These are phyloP conservation scores for Vaccinium darrowii DNA, from an alignment of 148 eudicot genomes.

Conservation along the genomic window DNA sequence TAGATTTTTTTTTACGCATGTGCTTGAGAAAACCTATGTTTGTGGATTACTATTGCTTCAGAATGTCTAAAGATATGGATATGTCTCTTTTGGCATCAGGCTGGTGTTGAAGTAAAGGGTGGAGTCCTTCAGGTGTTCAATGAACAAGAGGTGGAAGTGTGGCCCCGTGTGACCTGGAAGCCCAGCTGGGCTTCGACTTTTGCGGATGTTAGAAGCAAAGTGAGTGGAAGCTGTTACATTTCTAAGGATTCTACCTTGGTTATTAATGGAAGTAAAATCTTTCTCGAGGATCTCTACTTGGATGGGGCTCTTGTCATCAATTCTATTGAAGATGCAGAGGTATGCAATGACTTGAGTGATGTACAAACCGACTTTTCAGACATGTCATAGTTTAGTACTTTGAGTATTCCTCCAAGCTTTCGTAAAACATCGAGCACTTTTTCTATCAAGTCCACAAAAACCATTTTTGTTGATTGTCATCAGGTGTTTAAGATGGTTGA, in stretches of 20 bases:
- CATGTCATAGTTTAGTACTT: background rate
- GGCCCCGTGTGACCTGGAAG: slow-evolving; percentile 91
- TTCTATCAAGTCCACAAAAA: background rate
- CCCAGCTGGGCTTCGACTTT: slow-evolving; percentile 88
- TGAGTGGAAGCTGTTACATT: slow-evolving; percentile 53
- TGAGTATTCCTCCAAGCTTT: background rate
- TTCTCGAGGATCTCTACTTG: slow-evolving; percentile 65
- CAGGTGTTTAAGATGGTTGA: background rate
- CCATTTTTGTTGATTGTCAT: background rate
- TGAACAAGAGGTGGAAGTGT: slow-evolving; percentile 92
- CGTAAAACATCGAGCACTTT: background rate
- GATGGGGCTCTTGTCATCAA: slow-evolving; percentile 81
- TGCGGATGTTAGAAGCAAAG: slow-evolving; percentile 66
- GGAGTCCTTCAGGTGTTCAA: slow-evolving; percentile 58
- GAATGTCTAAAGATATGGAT: background rate
- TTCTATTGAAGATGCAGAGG: slow-evolving; percentile 79
- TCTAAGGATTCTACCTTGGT: slow-evolving; percentile 81
- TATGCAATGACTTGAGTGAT: slow-evolving; percentile 25
- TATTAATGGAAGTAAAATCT: slow-evolving; percentile 58
- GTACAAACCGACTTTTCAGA: background rate
- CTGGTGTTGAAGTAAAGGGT: slow-evolving; percentile 73
- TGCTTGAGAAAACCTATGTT: background rate
- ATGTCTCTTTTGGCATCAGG: slow-evolving; percentile 40
- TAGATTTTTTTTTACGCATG: background rate
- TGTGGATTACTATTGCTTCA: background rate